Conservation (phyloP, 129 eudicot genomes). For the Mikania micrantha region DNA sequence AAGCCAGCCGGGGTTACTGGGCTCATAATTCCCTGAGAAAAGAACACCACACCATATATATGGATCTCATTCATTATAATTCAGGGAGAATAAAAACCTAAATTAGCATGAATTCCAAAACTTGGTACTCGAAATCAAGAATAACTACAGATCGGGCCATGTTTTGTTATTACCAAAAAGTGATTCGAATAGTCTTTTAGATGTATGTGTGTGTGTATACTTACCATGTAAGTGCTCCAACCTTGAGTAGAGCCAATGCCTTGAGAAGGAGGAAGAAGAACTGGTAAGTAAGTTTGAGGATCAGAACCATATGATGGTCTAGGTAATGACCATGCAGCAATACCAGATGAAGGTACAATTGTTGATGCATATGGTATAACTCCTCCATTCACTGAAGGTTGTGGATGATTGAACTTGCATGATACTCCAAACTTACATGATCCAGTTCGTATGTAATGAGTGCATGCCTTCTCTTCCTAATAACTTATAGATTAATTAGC, state of each 20-base stretch:
- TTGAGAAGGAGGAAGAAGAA: conserved; percentile 46
- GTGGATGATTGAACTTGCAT: conserved; percentile 88
- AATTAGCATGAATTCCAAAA: background rate
- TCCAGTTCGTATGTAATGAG: conserved; percentile 66
- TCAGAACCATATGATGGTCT: conserved; percentile 51
- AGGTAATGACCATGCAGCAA: conserved; percentile 44
- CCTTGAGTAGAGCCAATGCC: conserved; percentile 38
- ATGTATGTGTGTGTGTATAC: background rate
- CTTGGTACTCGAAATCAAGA: background rate
- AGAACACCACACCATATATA: background rate
- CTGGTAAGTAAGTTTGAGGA: conserved; percentile 63
- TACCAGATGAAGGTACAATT: conserved; percentile 41
- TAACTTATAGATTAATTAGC: background rate
- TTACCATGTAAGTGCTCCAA: conserved; percentile 69
- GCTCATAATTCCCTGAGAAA: conserved; percentile 41
- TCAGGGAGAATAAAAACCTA: background rate
- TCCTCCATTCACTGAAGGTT: conserved; percentile 40
- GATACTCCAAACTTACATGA: conserved; percentile 72
- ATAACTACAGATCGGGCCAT: background rate
- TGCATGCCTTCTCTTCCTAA: conserved; percentile 70
- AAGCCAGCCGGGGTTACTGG: conserved; percentile 35
- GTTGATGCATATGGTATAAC: conserved; percentile 27
- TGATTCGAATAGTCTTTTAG: no score
- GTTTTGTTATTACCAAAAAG: background rate
- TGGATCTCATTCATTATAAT: background rate